Percentiles rank a stretch among this genome's conserved stretches.
phyloP scores from a whole-genome alignment of 2,329 filamentous ascomycete species.

The Dothistroma septosporum region DNA sequence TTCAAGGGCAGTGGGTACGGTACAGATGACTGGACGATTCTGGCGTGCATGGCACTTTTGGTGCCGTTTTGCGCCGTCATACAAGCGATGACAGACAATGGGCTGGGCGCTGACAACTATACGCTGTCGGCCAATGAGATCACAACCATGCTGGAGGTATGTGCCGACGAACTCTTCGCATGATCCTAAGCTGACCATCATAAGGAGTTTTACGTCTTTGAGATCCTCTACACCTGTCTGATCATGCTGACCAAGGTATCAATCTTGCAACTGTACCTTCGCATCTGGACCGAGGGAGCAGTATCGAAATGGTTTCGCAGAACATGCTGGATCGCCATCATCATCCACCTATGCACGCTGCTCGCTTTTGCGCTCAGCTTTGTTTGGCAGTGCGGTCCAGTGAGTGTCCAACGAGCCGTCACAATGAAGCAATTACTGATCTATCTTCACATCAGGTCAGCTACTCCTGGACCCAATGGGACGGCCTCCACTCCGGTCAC shows the following conservation, averaged over 20 bases:
- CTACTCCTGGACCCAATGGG: constrained; percentile 19
- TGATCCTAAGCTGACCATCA: neutral
- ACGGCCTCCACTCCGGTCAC: constrained; percentile 16
- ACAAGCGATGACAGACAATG: constrained; percentile 19
- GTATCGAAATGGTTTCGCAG: constrained; percentile 19
- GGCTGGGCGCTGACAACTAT: constrained; percentile 18
- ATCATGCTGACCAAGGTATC: constrained; percentile 21
- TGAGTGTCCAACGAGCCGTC: constrained; percentile 2
- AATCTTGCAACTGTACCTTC: constrained; percentile 20
- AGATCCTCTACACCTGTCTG: constrained; percentile 19
- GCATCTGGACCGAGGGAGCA: constrained; percentile 21
- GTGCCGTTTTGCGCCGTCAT: constrained; percentile 16
- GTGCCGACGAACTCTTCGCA: neutral
- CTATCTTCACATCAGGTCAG: neutral
- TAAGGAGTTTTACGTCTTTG: constrained; percentile 21
- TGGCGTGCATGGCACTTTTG: constrained; percentile 13
- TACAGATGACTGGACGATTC: constrained; percentile 20
- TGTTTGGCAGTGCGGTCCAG: constrained; percentile 17
- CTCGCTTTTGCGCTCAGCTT: constrained; percentile 16
- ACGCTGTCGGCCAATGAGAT: constrained; percentile 16
- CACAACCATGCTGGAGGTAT: constrained; percentile 17
- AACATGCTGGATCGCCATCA: constrained; percentile 16
- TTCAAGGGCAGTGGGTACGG: constrained; percentile 21
- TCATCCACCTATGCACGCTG: constrained; percentile 15
- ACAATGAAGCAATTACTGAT: neutral